Base-by-base conservation (phyloP, 768 basidiomycete species). In the Mycena belliarum region DNA sequence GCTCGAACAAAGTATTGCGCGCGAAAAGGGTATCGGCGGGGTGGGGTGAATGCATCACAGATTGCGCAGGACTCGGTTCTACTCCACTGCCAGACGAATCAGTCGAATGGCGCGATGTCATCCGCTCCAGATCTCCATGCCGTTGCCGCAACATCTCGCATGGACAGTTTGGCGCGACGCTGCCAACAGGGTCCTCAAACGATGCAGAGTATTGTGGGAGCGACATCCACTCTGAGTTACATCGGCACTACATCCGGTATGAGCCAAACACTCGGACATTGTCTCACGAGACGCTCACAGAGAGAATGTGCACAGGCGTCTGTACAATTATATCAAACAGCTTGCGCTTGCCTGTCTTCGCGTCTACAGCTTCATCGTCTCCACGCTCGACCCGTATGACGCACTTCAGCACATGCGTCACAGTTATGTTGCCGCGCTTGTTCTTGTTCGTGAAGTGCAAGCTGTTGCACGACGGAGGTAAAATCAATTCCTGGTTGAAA, bases 251-350 rank as follows among this genome's bases (percentile, higher is more conserved):
- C 11, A 32, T 6, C 29, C 7, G 48, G n/a, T 29, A 33, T 43
- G 28, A 51, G 49, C 23, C 16, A 28, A 26, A 56, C 49, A 45
- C 12, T 24, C 3, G 9, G 11, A 32, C 23, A 21, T 25, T 5
- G 0, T 25, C 26, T 26, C 49, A 52, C 40, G 40, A 35, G 11
- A 33, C 48, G 76, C 89, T 76, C 60, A 93, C 91, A 18, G 95
- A 95, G 50, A 97, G 83, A 47, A 98, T 85, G 53, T 91, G 87
- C 35, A 97, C 80, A 0, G 94, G 93, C 0, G 86, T 86, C 69
- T 93, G 88, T 57, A 95, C 83, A 26, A 90, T 84, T 63, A 95
- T 91, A 69, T 95, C 95, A 70, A 89, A 93, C 66, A 91, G 70
- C 73, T 92, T 96, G 62, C 84, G 80, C 72, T 82, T 88, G 33